Base-by-base conservation (phyloP, 2,329 filamentous ascomycete species). In the Penicillium corylophilum region DNA sequence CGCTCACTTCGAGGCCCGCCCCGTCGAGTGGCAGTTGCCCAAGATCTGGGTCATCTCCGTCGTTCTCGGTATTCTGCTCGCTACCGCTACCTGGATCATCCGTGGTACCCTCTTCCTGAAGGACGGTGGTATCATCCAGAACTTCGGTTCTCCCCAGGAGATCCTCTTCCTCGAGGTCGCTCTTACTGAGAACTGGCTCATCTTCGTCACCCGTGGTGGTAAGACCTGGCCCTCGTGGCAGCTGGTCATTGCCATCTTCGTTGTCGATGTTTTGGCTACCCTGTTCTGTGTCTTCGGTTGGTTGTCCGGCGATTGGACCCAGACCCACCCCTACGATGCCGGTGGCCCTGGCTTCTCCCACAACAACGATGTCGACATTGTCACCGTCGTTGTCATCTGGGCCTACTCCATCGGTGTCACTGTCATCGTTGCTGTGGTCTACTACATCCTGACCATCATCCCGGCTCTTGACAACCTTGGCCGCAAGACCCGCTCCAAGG, bases 121-220 rank as follows among this genome's bases (percentile, higher is more conserved):
- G 53, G 83, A 82, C 71, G 87, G 87, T 68, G 87, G 87, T 78
- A 78, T 90, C 65, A 83, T 90, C 66, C 81, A 89, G 76, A 86
- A 87, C 76, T 90, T 82, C 66, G 87, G 87, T 69, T 84, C 83
- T 64, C 80, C 89, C 58, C 86, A 90, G 75, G 85, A 87, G 66
- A 86, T 90, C 53, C 79, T 95, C 72, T 95, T 95, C 86, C 85
- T 95, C 38, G 85, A 95, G 79, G 86, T 95, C 75, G 91, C 89
- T 18, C 84, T 95, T 55, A 92, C 90, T 64, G 90, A 95, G 83
- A 95, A 95, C 81, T 95, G 90, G 90, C 84, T 95, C 53, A 95
- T 95, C 78, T 95, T 95, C 82, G 93, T 95, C 77, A 95, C 90
- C 65, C 90, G 90, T 83, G 90, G 87, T 68, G 84, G 82, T 62